Evolutionary conservation across 2,329 filamentous ascomycete genomes (phyloP).

Genomic region (Elsinoe necatrix): DNA sequence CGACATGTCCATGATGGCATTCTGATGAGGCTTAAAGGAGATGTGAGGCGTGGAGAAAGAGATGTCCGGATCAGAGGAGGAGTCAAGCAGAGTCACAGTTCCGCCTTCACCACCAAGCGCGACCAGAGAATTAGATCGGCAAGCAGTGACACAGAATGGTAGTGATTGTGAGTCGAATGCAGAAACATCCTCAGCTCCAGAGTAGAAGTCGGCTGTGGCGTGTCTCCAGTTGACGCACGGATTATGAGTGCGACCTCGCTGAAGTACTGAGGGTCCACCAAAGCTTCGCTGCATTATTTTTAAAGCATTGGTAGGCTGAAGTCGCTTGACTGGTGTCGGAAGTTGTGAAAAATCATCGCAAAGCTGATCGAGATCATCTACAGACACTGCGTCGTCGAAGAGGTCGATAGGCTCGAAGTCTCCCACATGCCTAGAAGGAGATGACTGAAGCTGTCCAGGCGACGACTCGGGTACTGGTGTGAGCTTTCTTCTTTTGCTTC

Average conservation of each 20-base stretch:
- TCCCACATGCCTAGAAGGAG: constrained; percentile 14
- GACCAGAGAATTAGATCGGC: constrained; percentile 60
- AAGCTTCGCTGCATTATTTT: constrained; percentile 40
- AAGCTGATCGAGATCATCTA: constrained; percentile 28
- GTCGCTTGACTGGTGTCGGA: constrained; percentile 34
- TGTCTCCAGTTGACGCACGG: constrained; percentile 48
- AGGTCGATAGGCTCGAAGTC: constrained; percentile 15
- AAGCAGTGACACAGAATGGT: constrained; percentile 58
- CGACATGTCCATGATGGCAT: constrained; percentile 63
- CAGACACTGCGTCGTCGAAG: background rate
- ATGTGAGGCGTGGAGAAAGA: constrained; percentile 51
- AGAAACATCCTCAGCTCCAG: constrained; percentile 46
- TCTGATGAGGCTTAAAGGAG: constrained; percentile 55
- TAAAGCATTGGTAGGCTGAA: constrained; percentile 29
- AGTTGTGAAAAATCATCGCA: constrained; percentile 35
- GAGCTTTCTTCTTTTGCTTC: constrained; percentile 36
- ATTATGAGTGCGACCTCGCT: constrained; percentile 33
- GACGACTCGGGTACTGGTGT: constrained; percentile 38
- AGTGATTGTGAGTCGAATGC: constrained; percentile 43
- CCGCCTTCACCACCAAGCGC: constrained; percentile 65
- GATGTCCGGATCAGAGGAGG: constrained; percentile 41
- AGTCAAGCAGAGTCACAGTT: constrained; percentile 55
- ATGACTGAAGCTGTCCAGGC: constrained; percentile 24
- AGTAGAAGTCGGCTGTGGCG: constrained; percentile 53
- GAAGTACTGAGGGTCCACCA: constrained; percentile 34